Percentiles rank a stretch among this genome's conserved stretches.
phyloP scores from a whole-genome alignment of 1,139 yeast species.

The Zygoascus sp. region DNA sequence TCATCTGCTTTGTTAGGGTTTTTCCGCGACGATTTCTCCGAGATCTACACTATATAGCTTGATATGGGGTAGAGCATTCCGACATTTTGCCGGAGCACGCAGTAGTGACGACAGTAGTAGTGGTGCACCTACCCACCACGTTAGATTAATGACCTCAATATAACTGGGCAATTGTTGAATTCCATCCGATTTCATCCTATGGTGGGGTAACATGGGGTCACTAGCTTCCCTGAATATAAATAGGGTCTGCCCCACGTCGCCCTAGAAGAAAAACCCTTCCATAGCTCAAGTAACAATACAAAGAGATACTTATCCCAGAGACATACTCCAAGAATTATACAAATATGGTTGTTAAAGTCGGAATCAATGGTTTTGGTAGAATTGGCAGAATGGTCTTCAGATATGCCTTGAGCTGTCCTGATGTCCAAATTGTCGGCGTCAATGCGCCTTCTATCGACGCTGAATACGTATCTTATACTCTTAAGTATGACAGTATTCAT shows the following conservation, averaged over 20 bases:
- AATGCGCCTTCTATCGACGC: constrained; percentile 80
- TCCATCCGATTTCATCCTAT: neutral
- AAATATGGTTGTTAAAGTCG: constrained; percentile 45
- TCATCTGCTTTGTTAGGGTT: no score
- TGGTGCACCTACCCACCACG: no score
- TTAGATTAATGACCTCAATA: no score
- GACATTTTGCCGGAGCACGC: neutral
- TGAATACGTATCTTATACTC: constrained; percentile 81
- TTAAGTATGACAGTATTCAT: constrained; percentile 83
- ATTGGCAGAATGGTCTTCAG: constrained; percentile 78
- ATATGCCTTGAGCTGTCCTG: constrained; percentile 63
- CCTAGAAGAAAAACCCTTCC: neutral
- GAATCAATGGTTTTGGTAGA: constrained; percentile 87
- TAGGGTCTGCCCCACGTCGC: neutral
- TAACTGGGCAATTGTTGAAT: no score
- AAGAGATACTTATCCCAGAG: neutral
- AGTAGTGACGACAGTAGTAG: neutral
- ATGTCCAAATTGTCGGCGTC: constrained; percentile 69
- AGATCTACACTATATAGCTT: no score
- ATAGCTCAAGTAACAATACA: constrained; percentile 1
- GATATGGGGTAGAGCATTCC: no score
- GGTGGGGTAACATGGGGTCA: no score
- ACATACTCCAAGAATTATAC: constrained; percentile 20
- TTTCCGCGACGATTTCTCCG: neutral
- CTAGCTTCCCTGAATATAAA: no score